Evolutionary conservation across 352 stramenopile species (phyloP).

Genomic region (Phytophthora fragariaefolia): DNA sequence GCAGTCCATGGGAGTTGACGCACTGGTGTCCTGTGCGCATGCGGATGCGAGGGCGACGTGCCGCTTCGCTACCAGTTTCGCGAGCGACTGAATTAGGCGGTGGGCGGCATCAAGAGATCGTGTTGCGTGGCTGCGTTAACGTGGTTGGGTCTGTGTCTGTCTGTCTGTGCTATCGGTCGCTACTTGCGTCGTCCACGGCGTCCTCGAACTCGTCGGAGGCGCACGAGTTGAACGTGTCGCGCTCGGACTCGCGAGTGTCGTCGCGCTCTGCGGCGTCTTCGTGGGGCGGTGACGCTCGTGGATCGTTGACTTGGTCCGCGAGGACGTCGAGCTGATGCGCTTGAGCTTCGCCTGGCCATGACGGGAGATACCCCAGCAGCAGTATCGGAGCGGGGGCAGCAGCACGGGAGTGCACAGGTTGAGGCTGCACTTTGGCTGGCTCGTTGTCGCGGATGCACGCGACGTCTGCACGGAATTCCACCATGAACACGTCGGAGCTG

Average conservation of each 20-base stretch:
- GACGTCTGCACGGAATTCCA: slow-evolving; percentile 1
- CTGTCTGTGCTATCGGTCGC: neutral
- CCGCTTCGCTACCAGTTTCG: slow-evolving; percentile 30
- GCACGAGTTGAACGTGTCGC: slow-evolving; percentile 35
- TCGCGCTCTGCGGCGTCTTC: slow-evolving; percentile 7
- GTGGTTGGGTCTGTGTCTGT: neutral
- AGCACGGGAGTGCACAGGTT: neutral
- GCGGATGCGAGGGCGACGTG: slow-evolving; percentile 6
- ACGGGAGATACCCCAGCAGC: slow-evolving; percentile 15
- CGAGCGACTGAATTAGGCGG: slow-evolving; percentile 18
- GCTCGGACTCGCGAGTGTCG: slow-evolving; percentile 21
- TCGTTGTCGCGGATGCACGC: neutral
- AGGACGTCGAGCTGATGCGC: too few species aligned
- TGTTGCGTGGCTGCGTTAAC: neutral
- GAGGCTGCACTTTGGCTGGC: neutral
- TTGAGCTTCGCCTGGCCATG: slow-evolving; percentile 3
- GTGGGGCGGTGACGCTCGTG: neutral
- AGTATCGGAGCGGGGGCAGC: neutral
- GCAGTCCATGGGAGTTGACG: slow-evolving; percentile 4
- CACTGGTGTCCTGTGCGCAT: too few species aligned
- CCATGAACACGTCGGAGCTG: slow-evolving; percentile 1
- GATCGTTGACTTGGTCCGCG: neutral
- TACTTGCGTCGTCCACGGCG: slow-evolving; percentile 16
- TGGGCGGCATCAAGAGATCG: neutral
- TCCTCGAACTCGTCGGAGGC: slow-evolving; percentile 33